Evolutionary conservation across 2,329 filamentous ascomycete species (phyloP).

Genomic region (Gaeumannomyces sp.): DNA sequence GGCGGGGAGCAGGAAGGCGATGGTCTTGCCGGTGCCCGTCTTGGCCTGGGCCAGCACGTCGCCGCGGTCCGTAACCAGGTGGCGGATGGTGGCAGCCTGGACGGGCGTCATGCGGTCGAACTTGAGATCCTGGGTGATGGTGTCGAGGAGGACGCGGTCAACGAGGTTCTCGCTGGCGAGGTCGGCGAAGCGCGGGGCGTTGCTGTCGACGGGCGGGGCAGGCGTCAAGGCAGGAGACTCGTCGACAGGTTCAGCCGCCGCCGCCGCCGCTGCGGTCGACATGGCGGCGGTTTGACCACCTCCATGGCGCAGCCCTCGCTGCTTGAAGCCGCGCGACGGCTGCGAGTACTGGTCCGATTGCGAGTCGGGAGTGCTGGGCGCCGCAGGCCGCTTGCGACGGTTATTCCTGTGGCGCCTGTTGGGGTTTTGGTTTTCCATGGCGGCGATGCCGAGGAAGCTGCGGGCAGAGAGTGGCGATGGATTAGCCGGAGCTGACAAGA

Average conservation of each 20-base stretch:
- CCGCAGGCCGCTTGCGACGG: background rate
- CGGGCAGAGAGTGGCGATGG: background rate
- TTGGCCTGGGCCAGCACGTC: constrained; percentile 72
- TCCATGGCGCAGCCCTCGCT: too few relatives aligned
- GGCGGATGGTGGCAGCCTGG: constrained; percentile 44
- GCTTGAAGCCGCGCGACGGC: background rate
- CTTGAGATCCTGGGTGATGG: constrained; percentile 41
- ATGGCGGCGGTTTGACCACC: background rate
- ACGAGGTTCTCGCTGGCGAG: constrained; percentile 33
- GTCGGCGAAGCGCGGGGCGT: constrained; percentile 41
- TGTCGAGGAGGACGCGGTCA: constrained; percentile 39
- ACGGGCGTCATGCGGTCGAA: constrained; percentile 50
- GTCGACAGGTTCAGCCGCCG: too few relatives aligned
- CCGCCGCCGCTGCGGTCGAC: background rate
- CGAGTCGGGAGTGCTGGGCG: background rate
- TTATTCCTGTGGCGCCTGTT: background rate
- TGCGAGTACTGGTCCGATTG: background rate
- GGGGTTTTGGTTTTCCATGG: background rate
- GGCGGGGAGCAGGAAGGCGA: constrained; percentile 79
- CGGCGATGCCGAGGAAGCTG: background rate
- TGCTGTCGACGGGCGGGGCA: constrained; percentile 14
- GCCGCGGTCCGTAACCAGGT: constrained; percentile 36
- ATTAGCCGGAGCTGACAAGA: background rate
- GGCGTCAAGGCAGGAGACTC: background rate
- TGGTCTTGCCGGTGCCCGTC: constrained; percentile 81